A percentile compares a stretch with the other conserved stretches of the same genome.
Evolutionary conservation across 495 filamentous ascomycete genomes (phyloP).

Genomic region (Penicillium dipodomyicola): DNA sequence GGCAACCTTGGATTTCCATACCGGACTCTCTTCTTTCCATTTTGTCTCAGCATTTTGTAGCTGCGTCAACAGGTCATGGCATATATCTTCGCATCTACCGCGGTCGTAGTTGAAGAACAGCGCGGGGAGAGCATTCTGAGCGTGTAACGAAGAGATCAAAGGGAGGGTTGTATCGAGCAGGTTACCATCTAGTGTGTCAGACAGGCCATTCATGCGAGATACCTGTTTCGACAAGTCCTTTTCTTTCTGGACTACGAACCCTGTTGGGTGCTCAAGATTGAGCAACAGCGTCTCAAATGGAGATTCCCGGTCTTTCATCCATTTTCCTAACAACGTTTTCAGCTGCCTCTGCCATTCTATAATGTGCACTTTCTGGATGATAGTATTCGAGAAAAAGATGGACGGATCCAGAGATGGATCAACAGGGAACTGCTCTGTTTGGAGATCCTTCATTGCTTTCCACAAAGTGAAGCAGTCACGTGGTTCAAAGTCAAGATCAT

Average conservation of each 20-base stretch:
- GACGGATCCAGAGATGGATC: slow-evolving; percentile 47
- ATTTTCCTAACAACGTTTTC: slow-evolving; percentile 56
- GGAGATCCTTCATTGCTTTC: slow-evolving; percentile 53
- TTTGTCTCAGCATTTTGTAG: slow-evolving; percentile 50
- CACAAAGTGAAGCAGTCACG: slow-evolving; percentile 67
- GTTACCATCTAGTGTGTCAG: background rate
- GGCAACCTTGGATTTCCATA: slow-evolving; percentile 58
- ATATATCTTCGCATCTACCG: slow-evolving; percentile 56
- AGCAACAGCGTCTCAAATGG: slow-evolving; percentile 60
- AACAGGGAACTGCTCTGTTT: slow-evolving; percentile 47
- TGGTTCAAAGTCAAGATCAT: slow-evolving; percentile 66
- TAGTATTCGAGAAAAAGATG: slow-evolving; percentile 33
- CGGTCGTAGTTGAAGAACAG: slow-evolving; percentile 78
- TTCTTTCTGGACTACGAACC: background rate
- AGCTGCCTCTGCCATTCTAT: slow-evolving; percentile 61
- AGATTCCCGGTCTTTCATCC: slow-evolving; percentile 58
- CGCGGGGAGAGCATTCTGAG: slow-evolving; percentile 64
- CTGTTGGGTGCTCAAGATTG: slow-evolving; percentile 17
- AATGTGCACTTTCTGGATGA: slow-evolving; percentile 60
- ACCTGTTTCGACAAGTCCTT: slow-evolving; percentile 9
- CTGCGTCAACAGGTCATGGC: slow-evolving; percentile 43
- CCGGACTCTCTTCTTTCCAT: slow-evolving; percentile 54
- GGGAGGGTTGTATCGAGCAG: slow-evolving; percentile 53
- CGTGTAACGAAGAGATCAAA: slow-evolving; percentile 59
- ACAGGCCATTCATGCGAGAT: background rate